Evolutionary conservation across 371 early-diverging fungal species (phyloP), one percentile per base, ranked within the genome.

Genomic region (Capniomyces stellatus): DNA sequence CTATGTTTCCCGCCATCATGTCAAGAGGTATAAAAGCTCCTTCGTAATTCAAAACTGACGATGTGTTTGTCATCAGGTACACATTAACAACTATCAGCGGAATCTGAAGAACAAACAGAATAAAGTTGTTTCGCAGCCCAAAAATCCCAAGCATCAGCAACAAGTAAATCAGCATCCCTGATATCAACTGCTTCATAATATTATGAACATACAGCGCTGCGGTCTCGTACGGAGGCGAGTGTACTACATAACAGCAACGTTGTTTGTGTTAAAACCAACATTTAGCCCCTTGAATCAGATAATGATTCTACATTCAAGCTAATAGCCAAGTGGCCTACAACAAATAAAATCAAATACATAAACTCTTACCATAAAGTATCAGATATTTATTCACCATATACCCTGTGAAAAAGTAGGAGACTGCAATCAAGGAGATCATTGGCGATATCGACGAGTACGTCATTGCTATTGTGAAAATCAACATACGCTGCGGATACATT

Each of bases 371-470:
- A 56, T 85, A 89, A 50, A 80, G 74, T 42, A 79, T 76, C 57
- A 83, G 76, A 57, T 88, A 82, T 51, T 89, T 86, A 64, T 79
- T 85, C 10, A 84, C 77, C 10, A 83, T 62, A 24, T 80, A 73
- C 2, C 82, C 87, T 30, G 85, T 63, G 0, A 67, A 61, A 62
- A 82, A 95, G 60, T 85, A 92, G 4, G 85, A 55, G 2, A 79
- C 58, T 3, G 84, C 84, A 60, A 90, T 82, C 23, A 84, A 69
- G 39, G 89, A 66, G 28, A 92, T 79, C 13, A 92, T 54, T 0
- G 95, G 95, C 39, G 85, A 80, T 40, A 92, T 80, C 24, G 79
- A 77, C 10, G 89, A 82, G 65, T 95, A 95, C 0, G 85, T 85
- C 12, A 89, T 43, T 13, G 84, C 77, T 51, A 92, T 83, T 19